Conservation (phyloP, 106 monocot species). For the Cymbidium sinense region DNA sequence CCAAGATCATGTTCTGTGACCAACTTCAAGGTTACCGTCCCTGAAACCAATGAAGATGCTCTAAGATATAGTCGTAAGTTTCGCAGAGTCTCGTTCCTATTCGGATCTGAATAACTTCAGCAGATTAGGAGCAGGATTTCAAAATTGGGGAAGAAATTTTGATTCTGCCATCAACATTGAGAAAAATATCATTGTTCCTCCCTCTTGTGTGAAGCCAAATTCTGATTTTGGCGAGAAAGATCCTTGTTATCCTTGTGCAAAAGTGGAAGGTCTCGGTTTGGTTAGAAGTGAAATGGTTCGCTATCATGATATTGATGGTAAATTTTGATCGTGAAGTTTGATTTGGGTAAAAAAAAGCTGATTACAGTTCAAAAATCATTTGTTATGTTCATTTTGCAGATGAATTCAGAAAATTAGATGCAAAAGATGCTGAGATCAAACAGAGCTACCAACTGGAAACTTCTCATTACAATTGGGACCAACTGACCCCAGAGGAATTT, state of each 20-base stretch:
- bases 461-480: slow-evolving; percentile 7
- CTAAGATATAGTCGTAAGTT: background rate
- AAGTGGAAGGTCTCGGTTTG: background rate
- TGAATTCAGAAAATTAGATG: slow-evolving; percentile 13
- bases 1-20: slow-evolving; percentile 33
- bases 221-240: slow-evolving; percentile 11
- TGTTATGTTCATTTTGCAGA: background rate
- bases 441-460: slow-evolving; percentile 8
- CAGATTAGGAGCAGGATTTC: slow-evolving; percentile 1
- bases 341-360: slow-evolving; percentile 5
- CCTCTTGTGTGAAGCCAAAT: slow-evolving; percentile 1
- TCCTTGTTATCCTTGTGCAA: background rate
- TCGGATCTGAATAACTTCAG: slow-evolving; percentile 15
- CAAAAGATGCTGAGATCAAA: slow-evolving; percentile 3
- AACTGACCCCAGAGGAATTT: slow-evolving; percentile 23
- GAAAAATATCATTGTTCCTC: slow-evolving; percentile 4
- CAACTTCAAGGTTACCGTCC: slow-evolving; percentile 8
- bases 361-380: background rate
- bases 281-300: slow-evolving; percentile 2
- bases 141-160: background rate
- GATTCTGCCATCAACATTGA: background rate
- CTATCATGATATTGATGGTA: slow-evolving; percentile 7
- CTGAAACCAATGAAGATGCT: slow-evolving; percentile 8
- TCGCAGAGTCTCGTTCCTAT: slow-evolving; percentile 28
- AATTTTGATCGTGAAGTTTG: background rate